Evolutionary conservation across 768 basidiomycete species (phyloP).

Genomic region (Hygrophorus russula): DNA sequence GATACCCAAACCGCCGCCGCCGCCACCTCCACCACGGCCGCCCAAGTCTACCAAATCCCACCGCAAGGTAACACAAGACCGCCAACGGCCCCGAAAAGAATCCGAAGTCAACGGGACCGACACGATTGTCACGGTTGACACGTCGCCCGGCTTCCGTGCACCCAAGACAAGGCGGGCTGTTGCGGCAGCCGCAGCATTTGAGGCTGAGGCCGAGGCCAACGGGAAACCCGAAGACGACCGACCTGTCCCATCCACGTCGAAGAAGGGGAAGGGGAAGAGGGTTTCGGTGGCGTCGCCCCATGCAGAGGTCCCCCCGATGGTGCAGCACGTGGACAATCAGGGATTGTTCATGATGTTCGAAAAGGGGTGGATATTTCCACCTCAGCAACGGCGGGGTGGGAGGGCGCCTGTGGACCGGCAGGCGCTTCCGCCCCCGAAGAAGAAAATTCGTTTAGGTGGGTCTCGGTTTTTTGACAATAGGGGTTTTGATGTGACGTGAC

Average conservation of each 20-base stretch:
- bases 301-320: conserved; percentile 39
- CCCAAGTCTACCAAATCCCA: conserved; percentile 22
- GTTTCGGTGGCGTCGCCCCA: conserved; percentile 10
- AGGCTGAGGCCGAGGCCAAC: conserved; percentile 23
- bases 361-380: conserved; percentile 77
- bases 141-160: conserved; percentile 33
- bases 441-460: conserved; percentile 37
- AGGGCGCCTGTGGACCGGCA: conserved; percentile 34
- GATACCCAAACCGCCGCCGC: conserved; percentile 46
- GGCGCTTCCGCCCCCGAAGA: conserved; percentile 41
- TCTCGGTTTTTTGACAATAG: neutral
- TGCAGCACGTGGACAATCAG: conserved; percentile 60
- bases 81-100: conserved; percentile 12
- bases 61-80: conserved; percentile 24
- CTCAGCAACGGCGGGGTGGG: conserved; percentile 57
- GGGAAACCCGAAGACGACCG: neutral
- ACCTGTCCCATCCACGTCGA: neutral
- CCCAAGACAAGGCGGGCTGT: conserved; percentile 37
- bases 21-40: conserved; percentile 34
- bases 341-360: conserved; percentile 78
- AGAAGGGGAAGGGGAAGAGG: conserved; percentile 16
- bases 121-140: conserved; percentile 19
- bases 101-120: conserved; percentile 3
- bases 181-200: conserved; percentile 33
- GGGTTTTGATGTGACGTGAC: neutral